Percentiles rank a stretch among this genome's conserved stretches.
Conservation (phyloP, 768 basidiomycete genomes). For the Paxillus involutus region DNA sequence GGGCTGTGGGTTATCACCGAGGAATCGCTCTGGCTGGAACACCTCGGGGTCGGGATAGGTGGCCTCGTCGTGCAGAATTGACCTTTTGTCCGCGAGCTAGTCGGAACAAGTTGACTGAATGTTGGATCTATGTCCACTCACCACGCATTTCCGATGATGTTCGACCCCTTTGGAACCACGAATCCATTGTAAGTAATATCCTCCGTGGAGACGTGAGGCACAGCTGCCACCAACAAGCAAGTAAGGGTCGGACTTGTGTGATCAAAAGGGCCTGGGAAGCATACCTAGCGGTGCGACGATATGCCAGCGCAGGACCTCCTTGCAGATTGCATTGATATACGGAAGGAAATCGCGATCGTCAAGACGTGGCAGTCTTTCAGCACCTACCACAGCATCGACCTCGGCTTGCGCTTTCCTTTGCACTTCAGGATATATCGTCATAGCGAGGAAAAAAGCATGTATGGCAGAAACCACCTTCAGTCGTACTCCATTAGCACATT, state of each 20-base stretch:
- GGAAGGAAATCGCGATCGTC: slow-evolving; percentile 23
- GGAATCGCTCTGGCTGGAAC: slow-evolving; percentile 37
- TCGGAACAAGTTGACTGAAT: background rate
- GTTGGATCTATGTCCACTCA: slow-evolving; percentile 10
- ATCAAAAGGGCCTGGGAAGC: slow-evolving; percentile 22
- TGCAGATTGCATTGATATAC: slow-evolving; percentile 24
- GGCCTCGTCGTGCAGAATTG: slow-evolving; percentile 50
- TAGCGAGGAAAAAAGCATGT: slow-evolving; percentile 27
- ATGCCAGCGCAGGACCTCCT: slow-evolving; percentile 28
- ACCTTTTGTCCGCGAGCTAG: slow-evolving; percentile 35
- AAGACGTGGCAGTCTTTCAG: slow-evolving; percentile 19
- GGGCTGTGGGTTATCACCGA: slow-evolving; percentile 18
- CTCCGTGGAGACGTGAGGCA: slow-evolving; percentile 18
- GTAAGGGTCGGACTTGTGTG: background rate
- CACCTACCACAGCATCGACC: slow-evolving; percentile 23
- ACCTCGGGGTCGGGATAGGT: slow-evolving; percentile 31
- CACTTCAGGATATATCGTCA: slow-evolving; percentile 23
- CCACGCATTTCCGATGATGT: slow-evolving; percentile 23
- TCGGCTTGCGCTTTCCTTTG: slow-evolving; percentile 25
- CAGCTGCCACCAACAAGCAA: background rate
- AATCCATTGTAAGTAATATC: slow-evolving; percentile 16
- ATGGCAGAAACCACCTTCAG: slow-evolving; percentile 15
- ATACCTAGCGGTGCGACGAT: slow-evolving; percentile 13
- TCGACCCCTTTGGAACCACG: slow-evolving; percentile 26
- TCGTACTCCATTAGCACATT: slow-evolving; percentile 8